Percentiles rank a stretch among this genome's conserved stretches.
Conservation (phyloP, 345 rosid species). For the Sonneratia alba region DNA sequence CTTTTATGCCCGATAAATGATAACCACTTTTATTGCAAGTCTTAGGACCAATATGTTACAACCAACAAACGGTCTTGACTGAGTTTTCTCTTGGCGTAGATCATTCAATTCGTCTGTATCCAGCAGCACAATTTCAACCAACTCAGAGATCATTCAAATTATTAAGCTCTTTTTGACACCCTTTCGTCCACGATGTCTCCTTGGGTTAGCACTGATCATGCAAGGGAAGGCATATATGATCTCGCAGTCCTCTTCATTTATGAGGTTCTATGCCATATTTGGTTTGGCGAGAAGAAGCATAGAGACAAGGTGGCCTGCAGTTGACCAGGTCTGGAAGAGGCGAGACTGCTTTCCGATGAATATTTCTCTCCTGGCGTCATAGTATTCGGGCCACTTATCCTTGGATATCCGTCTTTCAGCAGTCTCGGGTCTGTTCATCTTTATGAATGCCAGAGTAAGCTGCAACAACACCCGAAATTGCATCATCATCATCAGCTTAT, state of each 20-base stretch:
- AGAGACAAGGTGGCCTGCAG: conserved; percentile 81
- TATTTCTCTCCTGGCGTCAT: conserved; percentile 63
- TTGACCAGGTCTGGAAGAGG: conserved; percentile 82
- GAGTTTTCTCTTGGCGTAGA: no score
- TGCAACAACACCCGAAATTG: conserved; percentile 17
- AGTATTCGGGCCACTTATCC: conserved; percentile 94
- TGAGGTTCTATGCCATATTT: conserved; percentile 42
- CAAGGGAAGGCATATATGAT: conserved; percentile 54
- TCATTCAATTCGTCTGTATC: neutral
- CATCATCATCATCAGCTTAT: neutral
- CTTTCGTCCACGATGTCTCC: conserved; percentile 50
- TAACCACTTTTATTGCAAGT: neutral
- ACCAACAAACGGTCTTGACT: no score
- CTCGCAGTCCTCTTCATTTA: conserved; percentile 66
- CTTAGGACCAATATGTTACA: neutral
- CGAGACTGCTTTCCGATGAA: conserved; percentile 88
- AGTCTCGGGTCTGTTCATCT: conserved; percentile 79
- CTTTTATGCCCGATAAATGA: neutral
- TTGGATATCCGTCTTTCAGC: conserved; percentile 61
- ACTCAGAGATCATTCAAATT: conserved; percentile 17
- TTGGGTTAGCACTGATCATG: conserved; percentile 58
- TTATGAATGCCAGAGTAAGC: conserved; percentile 81
- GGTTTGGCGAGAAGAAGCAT: conserved; percentile 73
- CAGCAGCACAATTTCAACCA: neutral
- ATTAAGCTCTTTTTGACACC: conserved; percentile 43